Percentiles rank a stretch among this genome's conserved stretches.
Conservation (phyloP, 78 protist genomes). For the Carpediemonas membranifera region DNA sequence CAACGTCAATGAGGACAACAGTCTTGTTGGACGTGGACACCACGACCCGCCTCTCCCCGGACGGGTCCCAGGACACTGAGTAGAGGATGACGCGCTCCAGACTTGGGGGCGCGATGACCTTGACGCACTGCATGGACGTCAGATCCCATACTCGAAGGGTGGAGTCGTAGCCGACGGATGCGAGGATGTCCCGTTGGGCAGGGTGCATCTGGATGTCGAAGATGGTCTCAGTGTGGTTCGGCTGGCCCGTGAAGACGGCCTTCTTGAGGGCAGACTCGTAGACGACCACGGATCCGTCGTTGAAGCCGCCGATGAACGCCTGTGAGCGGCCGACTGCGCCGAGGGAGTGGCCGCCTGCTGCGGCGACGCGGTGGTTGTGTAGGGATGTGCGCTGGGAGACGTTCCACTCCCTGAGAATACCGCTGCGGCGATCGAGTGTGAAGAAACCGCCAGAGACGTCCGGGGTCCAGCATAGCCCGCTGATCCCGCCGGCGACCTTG, state of each 20-base stretch:
- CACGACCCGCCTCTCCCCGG: not conserved
- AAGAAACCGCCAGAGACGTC: conserved; percentile 16
- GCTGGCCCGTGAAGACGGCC: not conserved
- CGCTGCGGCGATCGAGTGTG: not conserved
- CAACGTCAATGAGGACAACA: not conserved
- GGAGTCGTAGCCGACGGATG: not conserved
- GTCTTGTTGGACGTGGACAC: not conserved
- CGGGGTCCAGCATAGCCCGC: conserved; percentile 2
- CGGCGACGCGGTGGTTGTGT: not conserved
- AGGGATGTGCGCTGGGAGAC: conserved; percentile 10
- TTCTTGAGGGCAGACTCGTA: not conserved
- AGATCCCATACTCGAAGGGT: not conserved
- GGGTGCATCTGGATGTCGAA: not conserved
- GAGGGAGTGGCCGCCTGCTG: not conserved
- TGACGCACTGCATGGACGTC: not conserved
- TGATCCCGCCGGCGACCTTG: too few relatives aligned
- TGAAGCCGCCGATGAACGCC: not conserved
- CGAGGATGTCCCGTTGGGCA: not conserved
- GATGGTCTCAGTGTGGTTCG: conserved; percentile 13
- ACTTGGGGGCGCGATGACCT: not conserved
- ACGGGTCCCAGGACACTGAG: not conserved
- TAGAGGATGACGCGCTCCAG: not conserved
- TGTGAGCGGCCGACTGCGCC: not conserved
- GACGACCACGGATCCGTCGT: not conserved
- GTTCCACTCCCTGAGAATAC: conserved; percentile 3